Base-by-base conservation (phyloP, 352 stramenopile species). In the Hyphochytrium catenoides region DNA sequence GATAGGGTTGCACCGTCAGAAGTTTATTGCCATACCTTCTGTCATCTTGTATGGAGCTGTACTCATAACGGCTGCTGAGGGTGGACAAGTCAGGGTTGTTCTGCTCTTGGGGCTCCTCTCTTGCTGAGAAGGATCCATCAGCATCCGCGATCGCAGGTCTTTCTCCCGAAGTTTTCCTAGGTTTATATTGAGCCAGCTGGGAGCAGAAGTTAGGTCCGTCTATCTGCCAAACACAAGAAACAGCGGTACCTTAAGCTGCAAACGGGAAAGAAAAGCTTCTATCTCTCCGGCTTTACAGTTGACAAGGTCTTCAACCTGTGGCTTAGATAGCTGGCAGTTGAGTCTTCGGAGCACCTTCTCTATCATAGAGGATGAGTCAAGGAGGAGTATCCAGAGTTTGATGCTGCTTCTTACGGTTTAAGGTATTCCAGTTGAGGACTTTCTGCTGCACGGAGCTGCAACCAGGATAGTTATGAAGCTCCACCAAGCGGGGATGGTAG, bases 391-490 rank as follows among this genome's bases (percentile, higher is more conserved):
- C 3, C 26, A 8, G 7, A 29, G 32, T 16, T 3, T 36, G 32
- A 6, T 18, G 12, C 11, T 15, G 3, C n/a, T 20, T 18, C 60
- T 51, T 48, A 68, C 68, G 60, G 47, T 94, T 92, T 22, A 95
- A 57, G 22, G 84, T 94, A 36, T 76, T 79, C 74, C 78, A 93
- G 50, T 95, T 95, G 59, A 94, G 94, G 35, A 92, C 56, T 54
- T 95, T 95, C 48, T 95, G 83, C 31, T 61, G 62, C 34, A 83
- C 52, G 17, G 71, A 78, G 51, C 93, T 94, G 7, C 79, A 79
- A 4, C 78, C 50, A 39, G 64, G 79, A 62, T 95, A 95, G 56
- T 95, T 95, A 57, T 95, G 84, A 54, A 95, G 70, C 44, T 95
- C 74, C 26, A 95, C 84, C 30, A 93, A 44, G 47, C 88, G 84